Evolutionary conservation across 441 rosid species (phyloP).

Genomic region (Gossypium aridum): DNA sequence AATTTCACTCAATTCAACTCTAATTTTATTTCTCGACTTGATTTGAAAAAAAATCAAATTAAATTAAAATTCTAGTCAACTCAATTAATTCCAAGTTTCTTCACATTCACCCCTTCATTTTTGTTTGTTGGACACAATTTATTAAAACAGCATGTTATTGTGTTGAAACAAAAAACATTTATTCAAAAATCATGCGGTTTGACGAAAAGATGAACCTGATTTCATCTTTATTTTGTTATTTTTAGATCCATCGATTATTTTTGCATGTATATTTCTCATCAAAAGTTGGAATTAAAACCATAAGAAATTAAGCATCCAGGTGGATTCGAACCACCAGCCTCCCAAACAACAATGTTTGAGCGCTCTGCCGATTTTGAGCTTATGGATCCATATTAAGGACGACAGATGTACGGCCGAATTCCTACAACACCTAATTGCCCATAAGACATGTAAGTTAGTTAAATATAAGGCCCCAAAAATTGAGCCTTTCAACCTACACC

Average conservation of each 20-base stretch:
- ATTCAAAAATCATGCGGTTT: no score
- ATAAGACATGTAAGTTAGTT: not conserved
- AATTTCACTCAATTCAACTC: no score
- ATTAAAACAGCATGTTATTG: no score
- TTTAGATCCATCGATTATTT: not conserved
- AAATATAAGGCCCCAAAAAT: not conserved
- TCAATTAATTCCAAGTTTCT: no score
- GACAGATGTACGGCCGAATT: not conserved
- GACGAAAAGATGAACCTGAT: not conserved
- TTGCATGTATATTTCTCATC: not conserved
- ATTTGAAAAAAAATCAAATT: no score
- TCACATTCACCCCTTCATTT: no score
- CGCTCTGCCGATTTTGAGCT: conserved; percentile 50
- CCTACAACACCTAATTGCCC: not conserved
- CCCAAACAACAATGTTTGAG: conserved; percentile 21
- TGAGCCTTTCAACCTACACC: not conserved
- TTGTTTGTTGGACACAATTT: no score
- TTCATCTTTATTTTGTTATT: not conserved
- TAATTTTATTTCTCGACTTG: no score
- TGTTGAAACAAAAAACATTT: no score
- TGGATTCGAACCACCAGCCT: conserved; percentile 56
- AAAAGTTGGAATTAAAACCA: not conserved
- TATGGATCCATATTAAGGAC: conserved; percentile 23
- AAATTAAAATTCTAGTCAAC: no score
- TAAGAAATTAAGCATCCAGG: conserved; percentile 27